phyloP scores from a whole-genome alignment of 2,329 filamentous ascomycete genomes.

The Epichloe glyceriae region DNA sequence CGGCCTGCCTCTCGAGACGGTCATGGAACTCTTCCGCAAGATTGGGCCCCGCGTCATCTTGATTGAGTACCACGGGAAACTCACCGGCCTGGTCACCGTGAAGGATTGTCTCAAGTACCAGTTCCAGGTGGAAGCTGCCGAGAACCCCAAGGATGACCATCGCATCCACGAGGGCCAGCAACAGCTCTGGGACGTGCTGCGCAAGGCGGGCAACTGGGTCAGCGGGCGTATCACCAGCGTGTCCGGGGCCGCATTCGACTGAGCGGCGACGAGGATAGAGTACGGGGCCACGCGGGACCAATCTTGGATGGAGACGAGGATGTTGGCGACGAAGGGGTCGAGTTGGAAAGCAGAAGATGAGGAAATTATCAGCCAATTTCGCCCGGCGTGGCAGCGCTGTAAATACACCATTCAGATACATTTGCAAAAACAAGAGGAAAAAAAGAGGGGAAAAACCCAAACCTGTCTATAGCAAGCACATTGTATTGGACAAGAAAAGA shows the following conservation, averaged over 20 bases:
- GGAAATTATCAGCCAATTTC: background rate
- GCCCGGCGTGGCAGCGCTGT: no score
- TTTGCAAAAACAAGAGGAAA: no score
- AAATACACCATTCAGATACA: no score
- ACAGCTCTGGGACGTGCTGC: conserved; percentile 48
- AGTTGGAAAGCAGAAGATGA: conserved; percentile 26
- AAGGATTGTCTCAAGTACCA: conserved; percentile 97
- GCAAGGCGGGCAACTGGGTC: conserved; percentile 42
- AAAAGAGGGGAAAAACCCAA: no score
- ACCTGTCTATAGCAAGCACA: background rate
- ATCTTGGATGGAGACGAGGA: conserved; percentile 32
- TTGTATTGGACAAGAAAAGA: background rate
- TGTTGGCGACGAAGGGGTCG: conserved; percentile 26
- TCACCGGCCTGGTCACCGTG: conserved; percentile 80
- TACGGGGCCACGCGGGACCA: conserved; percentile 30
- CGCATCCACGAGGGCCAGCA: conserved; percentile 47
- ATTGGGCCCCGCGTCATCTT: conserved; percentile 90
- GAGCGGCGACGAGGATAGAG: conserved; percentile 23
- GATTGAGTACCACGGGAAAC: conserved; percentile 74
- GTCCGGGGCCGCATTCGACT: conserved; percentile 47
- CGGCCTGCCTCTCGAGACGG: conserved; percentile 81
- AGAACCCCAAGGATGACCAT: conserved; percentile 53
- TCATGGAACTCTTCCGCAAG: conserved; percentile 98
- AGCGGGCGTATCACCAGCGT: conserved; percentile 38
- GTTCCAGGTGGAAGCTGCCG: conserved; percentile 84